Evolutionary conservation across 306 rosid genomes (phyloP).

Genomic region (Rosa chinensis): DNA sequence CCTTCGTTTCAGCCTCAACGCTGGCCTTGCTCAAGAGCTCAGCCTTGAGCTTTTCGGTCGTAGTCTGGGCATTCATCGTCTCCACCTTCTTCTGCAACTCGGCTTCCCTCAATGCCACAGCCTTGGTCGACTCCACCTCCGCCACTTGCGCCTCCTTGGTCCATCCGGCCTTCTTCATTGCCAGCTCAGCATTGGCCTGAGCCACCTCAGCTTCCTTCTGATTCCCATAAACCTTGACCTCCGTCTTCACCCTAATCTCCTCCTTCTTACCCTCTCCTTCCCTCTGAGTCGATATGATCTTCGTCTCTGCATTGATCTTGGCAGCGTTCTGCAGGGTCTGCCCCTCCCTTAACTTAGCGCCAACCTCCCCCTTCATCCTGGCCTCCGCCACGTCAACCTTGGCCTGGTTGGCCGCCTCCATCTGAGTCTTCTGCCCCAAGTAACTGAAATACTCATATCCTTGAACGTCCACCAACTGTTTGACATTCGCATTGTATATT

Average conservation of each 20-base stretch:
- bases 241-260: slow-evolving; percentile 24
- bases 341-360: slow-evolving; percentile 26
- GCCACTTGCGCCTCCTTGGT: slow-evolving; percentile 21
- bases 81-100: slow-evolving; percentile 34
- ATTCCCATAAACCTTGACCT: slow-evolving; percentile 34
- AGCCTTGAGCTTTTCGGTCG: slow-evolving; percentile 8
- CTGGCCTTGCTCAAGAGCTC: slow-evolving; percentile 3
- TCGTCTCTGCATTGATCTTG: slow-evolving; percentile 30
- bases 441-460: slow-evolving; percentile 59
- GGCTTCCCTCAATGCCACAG: slow-evolving; percentile 24
- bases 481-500: slow-evolving; percentile 62
- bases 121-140: slow-evolving; percentile 22
- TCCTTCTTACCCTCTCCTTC: slow-evolving; percentile 34
- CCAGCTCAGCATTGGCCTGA: slow-evolving; percentile 21
- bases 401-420: slow-evolving; percentile 59
- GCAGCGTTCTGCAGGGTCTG: slow-evolving; percentile 24
- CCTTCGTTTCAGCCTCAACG: slow-evolving; percentile 12
- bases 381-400: slow-evolving; percentile 35
- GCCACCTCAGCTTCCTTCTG: slow-evolving; percentile 32
- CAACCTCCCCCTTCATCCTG: slow-evolving; percentile 30
- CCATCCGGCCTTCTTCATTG: slow-evolving; percentile 28
- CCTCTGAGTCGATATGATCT: slow-evolving; percentile 22
- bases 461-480: slow-evolving; percentile 51
- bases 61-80: slow-evolving; percentile 22
- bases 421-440: slow-evolving; percentile 58